phyloP scores from a whole-genome alignment of 495 filamentous ascomycete species.

The Tetracladium marchalianum region DNA sequence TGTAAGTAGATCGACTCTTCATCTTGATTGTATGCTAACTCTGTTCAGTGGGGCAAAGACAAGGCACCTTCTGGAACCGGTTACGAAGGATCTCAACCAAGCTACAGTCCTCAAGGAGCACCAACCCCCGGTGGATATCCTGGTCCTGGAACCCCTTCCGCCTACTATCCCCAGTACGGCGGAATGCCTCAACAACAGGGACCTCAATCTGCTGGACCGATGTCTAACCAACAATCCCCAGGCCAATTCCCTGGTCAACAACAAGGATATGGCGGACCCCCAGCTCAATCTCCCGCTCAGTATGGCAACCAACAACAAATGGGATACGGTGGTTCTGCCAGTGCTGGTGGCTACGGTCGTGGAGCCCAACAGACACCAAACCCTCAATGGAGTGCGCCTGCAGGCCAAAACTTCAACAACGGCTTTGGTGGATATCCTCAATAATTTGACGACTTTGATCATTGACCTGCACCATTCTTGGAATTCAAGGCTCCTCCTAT shows the following conservation, averaged over 20 bases:
- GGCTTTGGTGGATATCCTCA: constrained; percentile 52
- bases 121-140: constrained; percentile 46
- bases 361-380: constrained; percentile 60
- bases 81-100: constrained; percentile 70
- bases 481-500: background rate
- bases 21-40: constrained; percentile 9
- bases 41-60: constrained; percentile 89
- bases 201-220: constrained; percentile 23
- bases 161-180: constrained; percentile 92
- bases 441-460: constrained; percentile 19
- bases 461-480: background rate
- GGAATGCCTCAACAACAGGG: constrained; percentile 66
- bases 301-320: constrained; percentile 30
- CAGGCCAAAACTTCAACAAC: constrained; percentile 48
- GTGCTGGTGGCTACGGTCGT: constrained; percentile 74
- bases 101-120: constrained; percentile 55
- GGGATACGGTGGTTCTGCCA: constrained; percentile 40
- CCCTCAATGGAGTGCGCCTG: constrained; percentile 62
- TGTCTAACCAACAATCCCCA: constrained; percentile 44
- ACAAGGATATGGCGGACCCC: constrained; percentile 47
- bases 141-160: constrained; percentile 63
- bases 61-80: constrained; percentile 82
- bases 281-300: constrained; percentile 38
- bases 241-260: constrained; percentile 57
- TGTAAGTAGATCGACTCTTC: constrained; percentile 47